Evolutionary conservation across 2,329 filamentous ascomycete genomes (phyloP).

Genomic region (Cladosporium sp.): DNA sequence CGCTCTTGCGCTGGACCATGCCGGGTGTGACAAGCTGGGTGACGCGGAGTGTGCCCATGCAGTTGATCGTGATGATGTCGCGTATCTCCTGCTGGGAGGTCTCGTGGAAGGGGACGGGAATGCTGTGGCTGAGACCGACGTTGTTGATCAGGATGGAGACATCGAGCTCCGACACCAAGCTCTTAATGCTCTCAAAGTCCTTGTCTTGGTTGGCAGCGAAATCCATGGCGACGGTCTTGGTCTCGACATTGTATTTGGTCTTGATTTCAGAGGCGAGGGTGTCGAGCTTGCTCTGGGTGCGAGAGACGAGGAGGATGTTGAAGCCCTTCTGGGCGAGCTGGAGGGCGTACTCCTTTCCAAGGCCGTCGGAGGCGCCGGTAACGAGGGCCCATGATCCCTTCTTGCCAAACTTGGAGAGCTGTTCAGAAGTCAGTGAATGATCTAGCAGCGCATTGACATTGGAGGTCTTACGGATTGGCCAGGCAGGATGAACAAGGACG

Average conservation of each 20-base stretch:
- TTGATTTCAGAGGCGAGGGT: slow-evolving; percentile 71
- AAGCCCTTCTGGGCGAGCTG: slow-evolving; percentile 89
- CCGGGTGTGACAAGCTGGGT: slow-evolving; percentile 81
- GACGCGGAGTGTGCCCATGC: slow-evolving; percentile 79
- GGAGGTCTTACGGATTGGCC: slow-evolving; percentile 40
- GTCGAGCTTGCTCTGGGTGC: slow-evolving; percentile 88
- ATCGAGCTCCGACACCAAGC: slow-evolving; percentile 62
- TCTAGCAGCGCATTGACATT: not conserved
- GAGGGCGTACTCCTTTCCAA: slow-evolving; percentile 92
- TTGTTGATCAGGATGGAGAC: slow-evolving; percentile 93
- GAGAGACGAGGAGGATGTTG: slow-evolving; percentile 91
- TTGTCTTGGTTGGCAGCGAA: slow-evolving; percentile 73
- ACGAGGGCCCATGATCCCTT: slow-evolving; percentile 92
- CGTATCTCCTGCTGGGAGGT: slow-evolving; percentile 76
- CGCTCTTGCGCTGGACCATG: slow-evolving; percentile 78
- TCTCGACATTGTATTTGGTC: slow-evolving; percentile 65
- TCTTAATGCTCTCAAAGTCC: slow-evolving; percentile 72
- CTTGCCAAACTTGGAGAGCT: slow-evolving; percentile 88
- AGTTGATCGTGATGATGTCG: slow-evolving; percentile 94
- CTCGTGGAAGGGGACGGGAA: slow-evolving; percentile 82
- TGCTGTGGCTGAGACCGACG: slow-evolving; percentile 89
- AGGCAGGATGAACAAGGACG: slow-evolving; percentile 47
- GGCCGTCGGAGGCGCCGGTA: slow-evolving; percentile 91
- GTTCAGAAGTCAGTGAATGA: slow-evolving; percentile 1
- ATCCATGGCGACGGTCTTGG: slow-evolving; percentile 85